A percentile compares a stretch with the other conserved stretches of the same genome.
These are phyloP conservation scores for Monosporozyma unispora DNA, from an alignment of 805 yeast genomes.

Conservation along the genomic window DNA sequence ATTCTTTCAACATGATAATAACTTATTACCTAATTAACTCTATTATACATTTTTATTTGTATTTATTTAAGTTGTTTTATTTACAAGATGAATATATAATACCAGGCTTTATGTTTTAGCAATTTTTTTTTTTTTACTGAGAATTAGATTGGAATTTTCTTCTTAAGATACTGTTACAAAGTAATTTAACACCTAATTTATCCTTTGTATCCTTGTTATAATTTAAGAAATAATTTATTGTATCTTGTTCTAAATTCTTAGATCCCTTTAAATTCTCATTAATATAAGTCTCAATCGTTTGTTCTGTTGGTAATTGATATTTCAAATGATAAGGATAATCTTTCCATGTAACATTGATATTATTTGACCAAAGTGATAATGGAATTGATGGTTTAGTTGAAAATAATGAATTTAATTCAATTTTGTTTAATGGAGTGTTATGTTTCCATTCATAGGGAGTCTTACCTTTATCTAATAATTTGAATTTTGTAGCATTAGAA, in stretches of 20 bases:
- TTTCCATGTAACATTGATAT: slow-evolving; percentile 32
- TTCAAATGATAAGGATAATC: slow-evolving; percentile 34
- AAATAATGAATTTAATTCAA: slow-evolving; percentile 15
- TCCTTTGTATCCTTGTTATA: slow-evolving; percentile 18
- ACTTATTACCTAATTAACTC: not conserved
- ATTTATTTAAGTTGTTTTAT: not conserved
- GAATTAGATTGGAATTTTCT: slow-evolving; percentile 5
- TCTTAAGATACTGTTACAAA: slow-evolving; percentile 10
- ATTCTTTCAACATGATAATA: not conserved
- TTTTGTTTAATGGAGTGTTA: slow-evolving; percentile 18
- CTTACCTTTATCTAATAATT: slow-evolving; percentile 49
- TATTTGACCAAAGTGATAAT: slow-evolving; percentile 23
- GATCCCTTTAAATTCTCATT: slow-evolving; percentile 35
- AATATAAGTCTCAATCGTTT: slow-evolving; percentile 54
- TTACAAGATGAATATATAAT: slow-evolving; percentile 1
- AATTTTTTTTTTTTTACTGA: not conserved
- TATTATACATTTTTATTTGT: no score
- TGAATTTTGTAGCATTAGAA: slow-evolving; percentile 57
- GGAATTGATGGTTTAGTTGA: slow-evolving; percentile 29
- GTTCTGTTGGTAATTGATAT: slow-evolving; percentile 74
- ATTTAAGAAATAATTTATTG: slow-evolving; percentile 47
- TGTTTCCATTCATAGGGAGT: slow-evolving; percentile 44
- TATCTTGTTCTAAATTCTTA: slow-evolving; percentile 33
- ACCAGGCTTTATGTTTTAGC: not conserved
- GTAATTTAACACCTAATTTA: slow-evolving; percentile 18